Evolutionary conservation across 805 yeast genomes (phyloP).

Genomic region (Kluyveromyces dobzhanskii): DNA sequence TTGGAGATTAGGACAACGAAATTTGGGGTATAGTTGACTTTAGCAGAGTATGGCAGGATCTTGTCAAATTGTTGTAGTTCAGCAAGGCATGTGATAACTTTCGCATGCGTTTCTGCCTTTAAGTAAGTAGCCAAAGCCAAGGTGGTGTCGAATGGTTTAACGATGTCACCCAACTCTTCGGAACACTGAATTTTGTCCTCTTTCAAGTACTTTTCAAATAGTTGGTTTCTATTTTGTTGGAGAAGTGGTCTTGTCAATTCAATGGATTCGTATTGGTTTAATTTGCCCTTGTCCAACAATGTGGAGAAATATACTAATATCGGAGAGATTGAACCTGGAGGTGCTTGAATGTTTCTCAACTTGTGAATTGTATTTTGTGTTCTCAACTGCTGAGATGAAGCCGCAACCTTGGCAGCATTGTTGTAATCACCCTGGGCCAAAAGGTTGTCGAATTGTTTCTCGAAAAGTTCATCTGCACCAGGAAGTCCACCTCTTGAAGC

Average conservation of each 20-base stretch:
- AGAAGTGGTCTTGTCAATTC: conserved; percentile 93
- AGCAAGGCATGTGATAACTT: conserved; percentile 86
- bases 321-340: conserved; percentile 93
- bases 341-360: conserved; percentile 81
- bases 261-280: conserved; percentile 86
- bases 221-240: conserved; percentile 88
- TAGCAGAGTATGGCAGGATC: conserved; percentile 87
- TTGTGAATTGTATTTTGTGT: conserved; percentile 91
- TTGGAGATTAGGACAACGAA: conserved; percentile 83
- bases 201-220: conserved; percentile 92
- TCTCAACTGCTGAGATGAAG: conserved; percentile 86
- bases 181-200: conserved; percentile 91
- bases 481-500: conserved; percentile 95
- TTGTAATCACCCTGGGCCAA: conserved; percentile 79
- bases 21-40: conserved; percentile 83
- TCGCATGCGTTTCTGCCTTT: conserved; percentile 72
- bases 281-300: conserved; percentile 82
- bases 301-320: conserved; percentile 87
- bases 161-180: conserved; percentile 96
- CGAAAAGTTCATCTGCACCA: conserved; percentile 90
- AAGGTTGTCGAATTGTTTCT: conserved; percentile 83
- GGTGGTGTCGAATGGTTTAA: conserved; percentile 77
- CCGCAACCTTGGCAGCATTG: conserved; percentile 94
- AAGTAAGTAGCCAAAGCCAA: conserved; percentile 87
- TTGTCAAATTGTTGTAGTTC: conserved; percentile 95